Conservation (phyloP, 2,329 filamentous ascomycete species). For the Botrytis sinoallii region DNA sequence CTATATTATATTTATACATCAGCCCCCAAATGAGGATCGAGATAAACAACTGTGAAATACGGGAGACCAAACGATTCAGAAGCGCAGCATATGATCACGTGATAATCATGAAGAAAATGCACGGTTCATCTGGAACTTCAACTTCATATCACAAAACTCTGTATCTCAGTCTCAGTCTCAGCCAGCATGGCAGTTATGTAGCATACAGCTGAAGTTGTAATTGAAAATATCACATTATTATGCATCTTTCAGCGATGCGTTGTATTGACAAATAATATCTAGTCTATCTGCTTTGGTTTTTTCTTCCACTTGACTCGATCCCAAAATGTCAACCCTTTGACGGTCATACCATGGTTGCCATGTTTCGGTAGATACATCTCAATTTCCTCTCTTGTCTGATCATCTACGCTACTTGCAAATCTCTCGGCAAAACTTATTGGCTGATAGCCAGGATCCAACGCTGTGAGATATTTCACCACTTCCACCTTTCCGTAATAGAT, state of each 20-base stretch:
- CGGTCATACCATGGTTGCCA: not conserved
- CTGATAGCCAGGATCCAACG: conserved; percentile 3
- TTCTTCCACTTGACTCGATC: conserved; percentile 6
- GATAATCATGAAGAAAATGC: not conserved
- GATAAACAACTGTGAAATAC: not conserved
- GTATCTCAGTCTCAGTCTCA: not conserved
- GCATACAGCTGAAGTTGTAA: too few species aligned
- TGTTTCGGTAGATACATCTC: conserved; percentile 7
- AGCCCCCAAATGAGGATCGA: conserved; percentile 7
- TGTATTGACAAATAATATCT: not conserved
- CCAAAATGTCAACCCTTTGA: conserved; percentile 14
- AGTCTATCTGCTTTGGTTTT: not conserved
- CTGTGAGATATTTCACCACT: conserved; percentile 11
- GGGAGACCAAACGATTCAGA: not conserved
- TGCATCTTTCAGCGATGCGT: too few species aligned
- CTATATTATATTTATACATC: not conserved
- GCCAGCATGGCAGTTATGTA: not conserved
- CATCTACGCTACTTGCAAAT: conserved; percentile 10
- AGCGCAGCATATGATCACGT: not conserved
- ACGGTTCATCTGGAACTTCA: not conserved
- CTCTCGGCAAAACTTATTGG: not conserved
- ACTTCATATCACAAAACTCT: not conserved
- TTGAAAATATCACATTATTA: not conserved
- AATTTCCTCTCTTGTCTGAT: not conserved
- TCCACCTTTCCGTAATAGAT: conserved; percentile 16